Evolutionary conservation across 23 red algal species (phyloP).

Genomic region (Agarophyton chilense): DNA sequence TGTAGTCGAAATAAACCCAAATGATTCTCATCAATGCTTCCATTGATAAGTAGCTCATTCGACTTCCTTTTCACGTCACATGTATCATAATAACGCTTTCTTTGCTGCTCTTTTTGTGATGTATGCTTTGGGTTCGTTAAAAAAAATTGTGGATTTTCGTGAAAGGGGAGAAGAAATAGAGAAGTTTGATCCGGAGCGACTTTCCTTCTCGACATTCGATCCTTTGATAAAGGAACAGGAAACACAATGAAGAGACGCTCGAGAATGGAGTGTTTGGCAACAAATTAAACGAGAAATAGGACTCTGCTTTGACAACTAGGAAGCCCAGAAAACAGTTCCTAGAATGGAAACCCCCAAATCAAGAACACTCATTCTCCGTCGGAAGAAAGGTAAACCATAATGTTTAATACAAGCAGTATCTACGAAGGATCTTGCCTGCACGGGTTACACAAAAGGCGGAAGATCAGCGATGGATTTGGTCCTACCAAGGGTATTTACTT

Average conservation of each 20-base stretch:
- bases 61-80: constrained; percentile 16
- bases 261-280: too few relatives aligned
- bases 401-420: too few relatives aligned
- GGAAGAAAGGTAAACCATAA: too few relatives aligned
- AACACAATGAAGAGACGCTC: neutral
- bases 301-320: too few relatives aligned
- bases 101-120: neutral
- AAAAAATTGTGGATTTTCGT: neutral
- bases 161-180: constrained; percentile 37
- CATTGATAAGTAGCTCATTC: neutral
- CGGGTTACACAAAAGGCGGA: too few relatives aligned
- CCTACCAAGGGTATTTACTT: too few relatives aligned
- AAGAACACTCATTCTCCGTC: too few relatives aligned
- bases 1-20: constrained; percentile 13
- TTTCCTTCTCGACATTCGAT: neutral
- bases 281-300: too few relatives aligned
- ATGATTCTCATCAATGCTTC: neutral
- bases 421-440: too few relatives aligned
- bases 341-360: too few relatives aligned
- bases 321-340: too few relatives aligned
- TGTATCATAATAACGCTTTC: constrained; percentile 9
- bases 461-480: too few relatives aligned
- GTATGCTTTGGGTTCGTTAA: neutral
- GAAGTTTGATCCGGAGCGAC: constrained; percentile 4
- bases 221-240: neutral